These are phyloP conservation scores for Suhomyces prunicola DNA, from an alignment of 805 yeast genomes.

Conservation along the genomic window DNA sequence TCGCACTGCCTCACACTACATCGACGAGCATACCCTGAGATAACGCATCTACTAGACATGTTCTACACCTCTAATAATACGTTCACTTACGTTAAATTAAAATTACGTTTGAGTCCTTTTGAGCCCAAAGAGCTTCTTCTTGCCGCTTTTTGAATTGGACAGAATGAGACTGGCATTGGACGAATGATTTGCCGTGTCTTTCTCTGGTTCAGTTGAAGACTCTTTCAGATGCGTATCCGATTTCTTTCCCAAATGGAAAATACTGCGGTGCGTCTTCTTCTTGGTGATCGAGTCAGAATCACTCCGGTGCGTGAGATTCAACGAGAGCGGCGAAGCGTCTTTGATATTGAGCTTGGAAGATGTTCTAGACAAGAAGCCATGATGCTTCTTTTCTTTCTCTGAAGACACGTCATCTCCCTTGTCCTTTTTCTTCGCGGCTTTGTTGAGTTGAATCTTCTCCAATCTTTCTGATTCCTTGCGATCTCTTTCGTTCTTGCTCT, in stretches of 20 bases:
- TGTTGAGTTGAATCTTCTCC: constrained; percentile 16
- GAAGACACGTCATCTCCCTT: background rate
- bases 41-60: background rate
- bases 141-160: background rate
- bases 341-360: background rate
- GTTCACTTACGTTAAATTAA: background rate
- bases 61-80: background rate
- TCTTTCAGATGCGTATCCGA: constrained; percentile 1
- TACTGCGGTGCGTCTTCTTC: background rate
- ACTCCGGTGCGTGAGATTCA: background rate
- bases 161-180: constrained; percentile 1
- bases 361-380: background rate
- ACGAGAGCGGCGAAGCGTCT: background rate
- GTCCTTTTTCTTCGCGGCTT: constrained; percentile 7
- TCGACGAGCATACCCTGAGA: too few species aligned
- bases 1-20: background rate
- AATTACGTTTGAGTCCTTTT: background rate
- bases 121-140: background rate
- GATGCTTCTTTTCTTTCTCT: background rate
- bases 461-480: constrained; percentile 17
- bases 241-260: constrained; percentile 1
- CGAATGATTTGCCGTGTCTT: background rate
- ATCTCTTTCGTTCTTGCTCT: constrained; percentile 14
- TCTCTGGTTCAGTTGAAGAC: background rate
- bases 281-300: background rate